Evolutionary conservation across 2,329 filamentous ascomycete species (phyloP).

Genomic region (Nannizzia gypsea): DNA sequence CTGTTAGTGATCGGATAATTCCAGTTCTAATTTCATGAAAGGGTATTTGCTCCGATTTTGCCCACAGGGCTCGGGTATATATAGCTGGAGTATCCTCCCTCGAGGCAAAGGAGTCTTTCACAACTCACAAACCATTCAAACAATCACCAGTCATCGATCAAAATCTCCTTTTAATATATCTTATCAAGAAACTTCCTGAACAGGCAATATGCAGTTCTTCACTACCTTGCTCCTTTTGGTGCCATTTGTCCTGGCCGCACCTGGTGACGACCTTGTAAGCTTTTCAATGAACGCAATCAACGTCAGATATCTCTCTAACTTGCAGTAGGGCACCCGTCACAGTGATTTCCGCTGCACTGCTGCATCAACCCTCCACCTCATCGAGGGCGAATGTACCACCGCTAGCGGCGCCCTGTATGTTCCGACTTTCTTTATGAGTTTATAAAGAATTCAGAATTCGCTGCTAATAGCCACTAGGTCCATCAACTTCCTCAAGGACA

Average conservation of each 20-base stretch:
- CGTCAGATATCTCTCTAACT: neutral
- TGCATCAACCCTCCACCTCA: neutral
- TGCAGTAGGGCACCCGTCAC: neutral
- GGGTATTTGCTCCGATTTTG: neutral
- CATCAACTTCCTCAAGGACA: neutral
- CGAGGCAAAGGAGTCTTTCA: neutral
- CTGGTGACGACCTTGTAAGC: neutral
- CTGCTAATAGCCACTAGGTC: neutral
- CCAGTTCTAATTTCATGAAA: neutral
- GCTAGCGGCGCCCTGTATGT: neutral
- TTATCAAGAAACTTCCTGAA: neutral
- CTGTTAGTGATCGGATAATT: neutral
- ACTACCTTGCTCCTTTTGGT: neutral
- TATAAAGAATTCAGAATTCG: neutral
- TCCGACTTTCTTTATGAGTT: neutral
- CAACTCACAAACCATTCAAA: neutral
- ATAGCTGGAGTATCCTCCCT: neutral
- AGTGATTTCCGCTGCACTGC: neutral
- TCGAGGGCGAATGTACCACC: neutral
- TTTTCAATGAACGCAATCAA: neutral
- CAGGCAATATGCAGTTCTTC: constrained; percentile 1
- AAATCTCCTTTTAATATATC: neutral
- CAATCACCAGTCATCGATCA: neutral
- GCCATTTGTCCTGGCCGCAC: neutral
- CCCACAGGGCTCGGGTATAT: neutral